These are phyloP conservation scores for Agroathelia rolfsii DNA, from an alignment of 1,284 basidiomycete genomes.

Conservation along the genomic window DNA sequence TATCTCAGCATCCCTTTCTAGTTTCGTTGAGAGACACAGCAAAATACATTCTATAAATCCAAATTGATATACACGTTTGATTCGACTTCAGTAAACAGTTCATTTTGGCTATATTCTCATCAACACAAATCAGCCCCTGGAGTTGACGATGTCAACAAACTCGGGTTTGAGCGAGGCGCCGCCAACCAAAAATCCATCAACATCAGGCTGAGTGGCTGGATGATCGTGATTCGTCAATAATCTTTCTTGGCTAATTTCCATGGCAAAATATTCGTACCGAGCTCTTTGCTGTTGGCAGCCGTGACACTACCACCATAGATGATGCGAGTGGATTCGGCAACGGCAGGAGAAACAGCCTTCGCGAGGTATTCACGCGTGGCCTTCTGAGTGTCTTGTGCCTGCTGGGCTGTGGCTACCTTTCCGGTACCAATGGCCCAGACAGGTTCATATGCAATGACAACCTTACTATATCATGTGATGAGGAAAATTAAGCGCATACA, in stretches of 20 bases:
- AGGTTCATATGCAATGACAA: conserved; percentile 94
- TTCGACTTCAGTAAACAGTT: too few species aligned
- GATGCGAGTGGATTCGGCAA: conserved; percentile 75
- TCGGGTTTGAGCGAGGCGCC: conserved; percentile 98
- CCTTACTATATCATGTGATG: conserved; percentile 66
- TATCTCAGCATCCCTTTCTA: too few species aligned
- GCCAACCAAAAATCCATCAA: conserved; percentile 99
- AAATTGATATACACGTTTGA: too few species aligned
- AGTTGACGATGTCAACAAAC: conserved; percentile 89
- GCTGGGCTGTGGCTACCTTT: conserved; percentile 85
- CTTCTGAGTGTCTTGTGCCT: conserved; percentile 89
- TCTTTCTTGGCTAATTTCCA: too few species aligned
- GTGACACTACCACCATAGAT: conserved; percentile 96
- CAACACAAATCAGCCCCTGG: conserved; percentile 21
- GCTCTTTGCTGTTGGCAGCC: conserved; percentile 80
- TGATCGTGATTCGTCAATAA: too few species aligned
- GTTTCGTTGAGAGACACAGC: too few species aligned
- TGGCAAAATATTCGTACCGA: conserved; percentile 43
- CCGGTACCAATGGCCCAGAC: conserved; percentile 99
- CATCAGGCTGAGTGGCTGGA: conserved; percentile 68
- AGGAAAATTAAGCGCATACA: too few species aligned
- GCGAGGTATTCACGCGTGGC: conserved; percentile 76
- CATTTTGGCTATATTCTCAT: too few species aligned
- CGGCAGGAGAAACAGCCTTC: conserved; percentile 53
- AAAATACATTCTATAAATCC: too few species aligned